Base-by-base conservation (phyloP, 2,329 filamentous ascomycete genomes). In the Botryotinia narcissicola region DNA sequence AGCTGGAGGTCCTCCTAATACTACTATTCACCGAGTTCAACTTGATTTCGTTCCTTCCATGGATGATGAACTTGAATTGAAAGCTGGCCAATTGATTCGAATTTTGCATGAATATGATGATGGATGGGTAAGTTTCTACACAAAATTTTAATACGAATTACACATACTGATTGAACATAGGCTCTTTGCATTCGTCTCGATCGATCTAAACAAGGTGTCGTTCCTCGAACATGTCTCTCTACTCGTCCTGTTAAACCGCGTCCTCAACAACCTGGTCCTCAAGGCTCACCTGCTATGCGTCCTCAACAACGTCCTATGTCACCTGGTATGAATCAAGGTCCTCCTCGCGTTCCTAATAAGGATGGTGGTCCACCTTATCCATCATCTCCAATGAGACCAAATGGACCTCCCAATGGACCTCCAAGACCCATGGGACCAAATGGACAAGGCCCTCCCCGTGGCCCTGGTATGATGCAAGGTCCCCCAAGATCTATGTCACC, bases 41-140 rank as follows among this genome's bases (percentile, higher is more conserved):
- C 89, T 98, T 78, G 95, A 98, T 82, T 99, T 98, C 83, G 92
- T 90, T 82, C 95, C 96, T 40, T 95, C 93, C 5, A 91, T 98
- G 87, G 92, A 94, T 9, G 96, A 99, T 80, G 96, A 99, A 83
- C 86, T 99, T 80, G 92, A 90, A 75, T 87, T 99, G 62, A 88
- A 86, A 75, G 89, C 91, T 73, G 96, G 96, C 70, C 91, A 97
- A 75, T 86, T 99, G 67, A 93, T 98, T 69, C 89, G 95, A 76
- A 86, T 99, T 76, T 86, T 98, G 70, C 95, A 98, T 80, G 95
- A 97, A 83, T 99, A 98, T 80, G 96, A 99, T 81, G 96, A 99
- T 83, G 96, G 96, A 79, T 99, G 96, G 96, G 93, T 95, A 88
- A 88, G 92, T 22, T 48, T 48, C 46, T 20, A 48, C 1, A 10